Conservation (phyloP, 495 filamentous ascomycete species). For the Neurospora sp. region DNA sequence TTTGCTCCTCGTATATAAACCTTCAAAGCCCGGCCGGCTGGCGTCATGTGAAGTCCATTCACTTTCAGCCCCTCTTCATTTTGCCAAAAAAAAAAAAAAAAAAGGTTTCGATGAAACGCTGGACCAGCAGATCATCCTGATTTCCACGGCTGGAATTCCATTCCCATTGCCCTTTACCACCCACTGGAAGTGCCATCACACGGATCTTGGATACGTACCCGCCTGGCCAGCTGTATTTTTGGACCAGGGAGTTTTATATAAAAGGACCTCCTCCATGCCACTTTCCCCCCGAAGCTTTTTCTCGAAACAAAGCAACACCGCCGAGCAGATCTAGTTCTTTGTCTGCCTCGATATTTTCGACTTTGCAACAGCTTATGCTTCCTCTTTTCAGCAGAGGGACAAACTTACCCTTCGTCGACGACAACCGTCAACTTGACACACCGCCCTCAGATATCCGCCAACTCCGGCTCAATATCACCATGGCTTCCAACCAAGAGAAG, state of each 20-base stretch:
- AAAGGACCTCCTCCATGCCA: not conserved
- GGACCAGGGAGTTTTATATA: not conserved
- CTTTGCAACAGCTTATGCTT: not conserved
- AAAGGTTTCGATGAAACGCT: not conserved
- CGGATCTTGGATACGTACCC: not conserved
- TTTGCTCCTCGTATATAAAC: not conserved
- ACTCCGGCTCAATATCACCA: not conserved
- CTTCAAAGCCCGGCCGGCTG: not conserved
- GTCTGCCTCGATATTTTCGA: not conserved
- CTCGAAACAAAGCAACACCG: not conserved
- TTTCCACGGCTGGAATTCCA: not conserved
- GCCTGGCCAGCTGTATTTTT: not conserved
- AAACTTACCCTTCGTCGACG: not conserved
- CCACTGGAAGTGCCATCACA: not conserved
- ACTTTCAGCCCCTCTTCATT: not conserved
- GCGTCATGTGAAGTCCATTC: not conserved
- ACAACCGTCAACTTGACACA: not conserved
- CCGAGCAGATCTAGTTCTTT: not conserved
- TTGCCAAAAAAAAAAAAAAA: no score
- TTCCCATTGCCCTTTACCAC: not conserved
- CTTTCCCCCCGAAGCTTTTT: not conserved
- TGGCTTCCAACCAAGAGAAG: not conserved
- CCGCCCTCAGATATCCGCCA: not conserved
- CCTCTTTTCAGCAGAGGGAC: not conserved
- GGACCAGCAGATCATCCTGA: not conserved